Evolutionary conservation across 2,329 filamentous ascomycete species (phyloP).

Genomic region (Stachybotrys chlorohalonatus): DNA sequence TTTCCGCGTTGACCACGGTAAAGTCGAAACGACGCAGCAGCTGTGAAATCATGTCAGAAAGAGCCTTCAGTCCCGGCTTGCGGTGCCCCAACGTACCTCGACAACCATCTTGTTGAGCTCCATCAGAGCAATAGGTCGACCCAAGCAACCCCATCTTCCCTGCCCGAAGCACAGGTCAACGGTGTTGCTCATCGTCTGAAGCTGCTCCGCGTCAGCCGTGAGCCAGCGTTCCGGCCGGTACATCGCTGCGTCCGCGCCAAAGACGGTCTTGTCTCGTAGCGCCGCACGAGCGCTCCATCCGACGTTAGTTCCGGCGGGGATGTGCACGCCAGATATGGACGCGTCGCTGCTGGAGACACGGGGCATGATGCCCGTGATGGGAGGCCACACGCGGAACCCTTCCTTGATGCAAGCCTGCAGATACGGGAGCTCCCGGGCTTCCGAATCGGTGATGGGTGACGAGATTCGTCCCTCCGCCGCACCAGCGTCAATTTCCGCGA

Average conservation of each 20-base stretch:
- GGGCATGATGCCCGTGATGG: conserved; percentile 25
- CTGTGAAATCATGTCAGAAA: conserved; percentile 1
- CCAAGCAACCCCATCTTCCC: conserved; percentile 35
- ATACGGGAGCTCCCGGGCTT: conserved; percentile 30
- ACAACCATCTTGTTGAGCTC: conserved; percentile 33
- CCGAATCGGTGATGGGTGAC: conserved; percentile 19
- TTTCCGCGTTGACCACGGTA: conserved; percentile 3
- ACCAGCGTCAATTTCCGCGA: conserved; percentile 32
- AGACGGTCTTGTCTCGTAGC: conserved; percentile 24
- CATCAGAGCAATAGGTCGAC: conserved; percentile 30
- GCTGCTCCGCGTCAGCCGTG: conserved; percentile 21
- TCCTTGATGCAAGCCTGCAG: conserved; percentile 39
- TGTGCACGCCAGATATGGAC: conserved; percentile 25
- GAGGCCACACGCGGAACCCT: conserved; percentile 34
- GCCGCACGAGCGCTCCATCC: conserved; percentile 32
- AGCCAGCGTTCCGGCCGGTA: conserved; percentile 44
- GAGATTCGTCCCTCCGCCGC: conserved; percentile 11
- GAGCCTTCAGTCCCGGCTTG: not conserved
- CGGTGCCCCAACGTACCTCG: conserved; percentile 20
- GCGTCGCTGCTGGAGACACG: conserved; percentile 26
- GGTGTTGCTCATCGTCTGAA: conserved; percentile 24
- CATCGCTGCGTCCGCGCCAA: conserved; percentile 28
- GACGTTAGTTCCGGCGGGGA: conserved; percentile 37
- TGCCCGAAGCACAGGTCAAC: conserved; percentile 34
- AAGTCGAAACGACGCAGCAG: conserved; percentile 10